Conservation (phyloP, 2,329 filamentous ascomycete genomes). For the Scedosporium minutisporum region DNA sequence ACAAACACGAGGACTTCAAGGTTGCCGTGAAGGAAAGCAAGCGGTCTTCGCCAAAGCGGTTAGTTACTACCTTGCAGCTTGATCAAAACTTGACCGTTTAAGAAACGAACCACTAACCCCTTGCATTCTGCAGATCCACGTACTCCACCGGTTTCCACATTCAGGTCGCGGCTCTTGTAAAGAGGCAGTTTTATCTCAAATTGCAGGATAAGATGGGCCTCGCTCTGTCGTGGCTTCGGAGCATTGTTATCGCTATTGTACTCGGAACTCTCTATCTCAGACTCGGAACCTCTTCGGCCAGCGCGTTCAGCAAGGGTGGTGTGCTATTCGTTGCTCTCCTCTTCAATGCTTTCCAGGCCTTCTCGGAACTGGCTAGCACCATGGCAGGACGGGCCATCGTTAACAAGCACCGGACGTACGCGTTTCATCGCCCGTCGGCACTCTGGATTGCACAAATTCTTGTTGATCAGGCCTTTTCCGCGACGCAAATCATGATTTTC, state of each 20-base stretch:
- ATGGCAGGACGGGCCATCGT: conserved; percentile 71
- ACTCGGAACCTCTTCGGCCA: conserved; percentile 53
- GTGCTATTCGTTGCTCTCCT: conserved; percentile 70
- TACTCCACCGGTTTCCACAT: conserved; percentile 77
- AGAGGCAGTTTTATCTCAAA: conserved; percentile 76
- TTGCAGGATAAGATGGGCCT: conserved; percentile 78
- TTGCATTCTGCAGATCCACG: conserved; percentile 40
- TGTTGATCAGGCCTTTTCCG: conserved; percentile 65
- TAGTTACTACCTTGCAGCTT: neutral
- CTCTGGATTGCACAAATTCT: conserved; percentile 77
- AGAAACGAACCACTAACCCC: too few species aligned
- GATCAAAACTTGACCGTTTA: neutral
- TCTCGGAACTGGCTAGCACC: conserved; percentile 63
- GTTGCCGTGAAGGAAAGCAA: conserved; percentile 69
- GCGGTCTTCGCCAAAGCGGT: conserved; percentile 58
- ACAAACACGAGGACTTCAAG: conserved; percentile 66
- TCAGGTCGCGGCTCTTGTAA: conserved; percentile 75
- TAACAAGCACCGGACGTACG: conserved; percentile 76
- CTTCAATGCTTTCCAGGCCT: conserved; percentile 83
- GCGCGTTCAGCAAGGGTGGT: conserved; percentile 73
- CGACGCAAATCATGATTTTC: conserved; percentile 62
- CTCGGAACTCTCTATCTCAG: conserved; percentile 72
- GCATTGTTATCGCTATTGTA: conserved; percentile 66
- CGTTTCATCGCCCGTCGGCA: conserved; percentile 73
- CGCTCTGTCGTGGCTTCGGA: conserved; percentile 57